Evolutionary conservation across 495 filamentous ascomycete species (phyloP), one percentile per base, ranked within the genome.

Genomic region (Zalerion maritima): DNA sequence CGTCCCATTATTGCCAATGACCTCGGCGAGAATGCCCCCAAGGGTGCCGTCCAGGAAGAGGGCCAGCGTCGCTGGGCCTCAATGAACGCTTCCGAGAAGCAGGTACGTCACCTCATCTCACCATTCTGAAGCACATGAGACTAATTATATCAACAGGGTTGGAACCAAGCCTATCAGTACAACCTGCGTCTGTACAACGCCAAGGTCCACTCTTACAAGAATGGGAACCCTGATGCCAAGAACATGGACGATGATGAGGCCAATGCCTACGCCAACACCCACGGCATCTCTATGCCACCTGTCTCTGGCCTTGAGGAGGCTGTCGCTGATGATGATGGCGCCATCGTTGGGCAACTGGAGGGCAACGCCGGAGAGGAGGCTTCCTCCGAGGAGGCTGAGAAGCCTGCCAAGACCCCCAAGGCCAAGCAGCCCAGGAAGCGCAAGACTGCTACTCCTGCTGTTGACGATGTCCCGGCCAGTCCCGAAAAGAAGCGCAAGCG

Each of bases 31-130:
- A 60, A 69, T 20, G 69, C 71, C 2, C 73, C 71, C 33, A 80
- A 83, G 37, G 79, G 78, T 40, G 78, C 87, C 27, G 75, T 94
- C 10, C 68, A 79, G 36, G 72, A 76, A 14, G 84, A 93, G 55
- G 80, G 82, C 6, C 83, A 78, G 33, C 67, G 66, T 27, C 69
- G 87, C 37, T 93, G 91, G 89, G 57, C 69, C 25, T 65, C 64
- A 24, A 82, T 94, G 78, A 52, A 56, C 4, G 61, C 73, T 0
- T 46, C 55, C 0, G 72, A 92, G 50, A 87, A 91, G 57, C 64
- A 71, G 39, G 80, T 89, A 57, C 45, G 70, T 54, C 31, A 35
- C 15, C 5, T 5, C 18, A 5, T 14, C 10, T 6, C 12, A 14
- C 23, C 10, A 18, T 20, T 26, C 21, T 30, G 9, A 29, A 6